Evolutionary conservation across 148 eudicot genomes (phyloP).

Genomic region (Beta vulgaris): DNA sequence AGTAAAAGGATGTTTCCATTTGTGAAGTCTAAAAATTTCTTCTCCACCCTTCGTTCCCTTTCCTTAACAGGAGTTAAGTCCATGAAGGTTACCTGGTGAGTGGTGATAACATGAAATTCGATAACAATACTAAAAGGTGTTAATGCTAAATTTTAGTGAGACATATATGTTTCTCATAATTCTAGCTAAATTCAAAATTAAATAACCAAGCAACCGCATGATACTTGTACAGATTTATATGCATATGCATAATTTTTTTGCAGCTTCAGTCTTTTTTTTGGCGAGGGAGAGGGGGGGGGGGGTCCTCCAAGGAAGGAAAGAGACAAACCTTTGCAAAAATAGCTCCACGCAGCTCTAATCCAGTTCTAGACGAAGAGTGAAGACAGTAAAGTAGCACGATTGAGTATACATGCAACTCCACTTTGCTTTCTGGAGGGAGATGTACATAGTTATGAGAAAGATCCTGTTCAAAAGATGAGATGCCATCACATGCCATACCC

Average conservation of each 20-base stretch:
- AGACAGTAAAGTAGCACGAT: slow-evolving; percentile 69
- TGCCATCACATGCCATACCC: slow-evolving; percentile 14
- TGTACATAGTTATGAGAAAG: slow-evolving; percentile 70
- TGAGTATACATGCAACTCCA: slow-evolving; percentile 77
- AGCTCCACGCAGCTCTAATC: slow-evolving; percentile 43
- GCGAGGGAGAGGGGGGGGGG: not conserved
- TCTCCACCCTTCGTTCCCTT: too few relatives aligned
- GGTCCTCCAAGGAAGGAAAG: not conserved
- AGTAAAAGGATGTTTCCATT: too few relatives aligned
- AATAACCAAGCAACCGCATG: not conserved
- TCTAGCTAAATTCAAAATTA: not conserved
- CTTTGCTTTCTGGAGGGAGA: slow-evolving; percentile 54
- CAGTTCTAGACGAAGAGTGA: slow-evolving; percentile 38
- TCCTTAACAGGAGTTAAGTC: not conserved
- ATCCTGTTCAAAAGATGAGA: slow-evolving; percentile 42
- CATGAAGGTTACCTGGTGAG: not conserved
- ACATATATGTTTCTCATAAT: not conserved
- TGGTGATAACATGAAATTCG: not conserved
- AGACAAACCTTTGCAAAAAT: slow-evolving; percentile 57
- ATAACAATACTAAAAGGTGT: not conserved
- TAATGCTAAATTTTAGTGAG: not conserved
- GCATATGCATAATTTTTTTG: not conserved
- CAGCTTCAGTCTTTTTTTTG: too few relatives aligned
- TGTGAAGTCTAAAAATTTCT: too few relatives aligned
- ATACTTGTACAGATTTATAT: not conserved